These are phyloP conservation scores for Phytophthora hibernalis DNA, from an alignment of 352 stramenopile species.

Conservation along the genomic window DNA sequence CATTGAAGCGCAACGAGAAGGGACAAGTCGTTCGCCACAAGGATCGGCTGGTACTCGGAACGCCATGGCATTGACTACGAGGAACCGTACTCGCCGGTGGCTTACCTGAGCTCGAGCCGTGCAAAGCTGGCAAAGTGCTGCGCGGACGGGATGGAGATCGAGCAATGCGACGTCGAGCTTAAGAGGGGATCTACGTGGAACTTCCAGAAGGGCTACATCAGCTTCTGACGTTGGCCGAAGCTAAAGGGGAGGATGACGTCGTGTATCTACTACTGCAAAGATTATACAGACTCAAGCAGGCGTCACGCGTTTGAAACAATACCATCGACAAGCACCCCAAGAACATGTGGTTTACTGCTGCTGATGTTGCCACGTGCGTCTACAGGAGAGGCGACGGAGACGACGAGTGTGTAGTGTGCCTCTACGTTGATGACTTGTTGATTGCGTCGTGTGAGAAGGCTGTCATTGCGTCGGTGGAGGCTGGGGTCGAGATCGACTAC, in stretches of 20 bases:
- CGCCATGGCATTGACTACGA: constrained; percentile 11
- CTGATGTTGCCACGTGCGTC: constrained; percentile 20
- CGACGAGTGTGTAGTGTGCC: constrained; percentile 17
- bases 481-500: constrained; percentile 31
- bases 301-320: constrained; percentile 10
- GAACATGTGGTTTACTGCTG: constrained; percentile 23
- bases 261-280: not conserved
- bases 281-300: constrained; percentile 19
- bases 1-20: constrained; percentile 9
- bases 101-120: too few relatives aligned
- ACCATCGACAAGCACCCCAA: constrained; percentile 28
- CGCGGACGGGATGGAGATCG: too few relatives aligned
- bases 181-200: constrained; percentile 13
- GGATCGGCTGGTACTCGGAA: not conserved
- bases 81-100: too few relatives aligned
- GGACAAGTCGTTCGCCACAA: constrained; percentile 2
- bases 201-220: not conserved
- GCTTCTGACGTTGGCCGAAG: not conserved
- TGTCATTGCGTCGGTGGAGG: constrained; percentile 15
- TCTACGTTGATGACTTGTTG: constrained; percentile 28
- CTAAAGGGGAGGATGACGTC: not conserved
- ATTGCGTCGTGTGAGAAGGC: not conserved
- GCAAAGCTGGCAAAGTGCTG: too few relatives aligned
- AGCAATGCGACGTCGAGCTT: too few relatives aligned
- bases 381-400: too few relatives aligned